These are phyloP conservation scores for Isochrysis galbana DNA, from an alignment of 78 protist genomes.

Conservation along the genomic window DNA sequence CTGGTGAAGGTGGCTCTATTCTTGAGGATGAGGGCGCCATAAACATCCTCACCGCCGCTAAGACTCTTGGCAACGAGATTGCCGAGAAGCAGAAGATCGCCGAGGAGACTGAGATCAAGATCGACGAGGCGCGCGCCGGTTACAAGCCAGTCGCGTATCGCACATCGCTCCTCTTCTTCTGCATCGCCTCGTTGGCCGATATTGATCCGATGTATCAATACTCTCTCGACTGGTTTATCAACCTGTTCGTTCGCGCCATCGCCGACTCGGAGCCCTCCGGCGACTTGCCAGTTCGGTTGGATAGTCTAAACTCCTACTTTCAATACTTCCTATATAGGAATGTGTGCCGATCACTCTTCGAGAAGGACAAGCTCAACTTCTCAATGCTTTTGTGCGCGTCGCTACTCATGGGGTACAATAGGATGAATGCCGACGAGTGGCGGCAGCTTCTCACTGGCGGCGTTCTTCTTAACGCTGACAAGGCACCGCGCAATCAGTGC, in stretches of 20 bases:
- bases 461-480: neutral
- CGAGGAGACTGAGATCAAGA: slow-evolving; percentile 51
- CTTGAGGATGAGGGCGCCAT: slow-evolving; percentile 59
- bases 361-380: slow-evolving; percentile 71
- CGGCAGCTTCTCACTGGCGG: slow-evolving; percentile 71
- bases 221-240: slow-evolving; percentile 80
- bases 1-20: slow-evolving; percentile 40
- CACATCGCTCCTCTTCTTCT: slow-evolving; percentile 76
- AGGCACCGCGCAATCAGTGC: slow-evolving; percentile 36
- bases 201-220: slow-evolving; percentile 94
- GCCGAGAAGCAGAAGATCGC: slow-evolving; percentile 54
- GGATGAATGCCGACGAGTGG: slow-evolving; percentile 33
- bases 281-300: slow-evolving; percentile 14
- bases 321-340: slow-evolving; percentile 66
- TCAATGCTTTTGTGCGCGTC: slow-evolving; percentile 53
- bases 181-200: slow-evolving; percentile 68
- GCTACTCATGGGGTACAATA: slow-evolving; percentile 19
- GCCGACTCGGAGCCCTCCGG: slow-evolving; percentile 23
- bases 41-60: slow-evolving; percentile 48
- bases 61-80: slow-evolving; percentile 49
- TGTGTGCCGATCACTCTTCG: slow-evolving; percentile 84
- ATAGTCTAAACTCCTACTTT: slow-evolving; percentile 56
- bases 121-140: slow-evolving; percentile 45
- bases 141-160: slow-evolving; percentile 66
- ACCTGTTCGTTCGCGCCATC: slow-evolving; percentile 28